These are phyloP conservation scores for Colletotrichum zoysiae DNA, from an alignment of 2,329 filamentous ascomycete genomes.

Conservation along the genomic window DNA sequence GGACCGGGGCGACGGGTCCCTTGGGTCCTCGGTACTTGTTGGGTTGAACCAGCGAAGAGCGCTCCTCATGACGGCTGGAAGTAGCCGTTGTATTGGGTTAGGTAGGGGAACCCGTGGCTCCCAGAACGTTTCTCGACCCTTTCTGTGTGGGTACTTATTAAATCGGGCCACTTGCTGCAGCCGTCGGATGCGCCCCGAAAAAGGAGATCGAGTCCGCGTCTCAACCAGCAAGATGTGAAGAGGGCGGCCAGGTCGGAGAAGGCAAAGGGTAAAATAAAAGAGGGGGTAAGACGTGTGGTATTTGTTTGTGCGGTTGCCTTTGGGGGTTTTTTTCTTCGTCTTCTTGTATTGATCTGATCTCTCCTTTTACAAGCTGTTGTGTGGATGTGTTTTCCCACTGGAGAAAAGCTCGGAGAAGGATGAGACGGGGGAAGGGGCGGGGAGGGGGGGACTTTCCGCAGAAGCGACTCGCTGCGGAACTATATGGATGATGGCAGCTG, in stretches of 20 bases:
- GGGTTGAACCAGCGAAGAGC: conserved; percentile 43
- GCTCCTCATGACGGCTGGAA: conserved; percentile 44
- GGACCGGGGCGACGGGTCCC: conserved; percentile 44
- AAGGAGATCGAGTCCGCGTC: conserved; percentile 42
- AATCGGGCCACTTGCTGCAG: conserved; percentile 41
- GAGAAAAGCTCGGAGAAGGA: conserved; percentile 4
- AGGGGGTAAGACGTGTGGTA: background rate
- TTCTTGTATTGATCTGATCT: background rate
- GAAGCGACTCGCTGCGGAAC: conserved; percentile 11
- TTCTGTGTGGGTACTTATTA: conserved; percentile 43
- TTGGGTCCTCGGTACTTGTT: conserved; percentile 45
- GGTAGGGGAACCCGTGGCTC: conserved; percentile 41
- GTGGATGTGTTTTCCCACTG: background rate
- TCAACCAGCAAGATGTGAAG: conserved; percentile 35
- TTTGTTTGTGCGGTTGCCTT: background rate
- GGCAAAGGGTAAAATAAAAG: conserved; percentile 1
- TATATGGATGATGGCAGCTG: conserved; percentile 5
- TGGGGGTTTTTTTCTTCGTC: background rate
- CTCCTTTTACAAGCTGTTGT: background rate
- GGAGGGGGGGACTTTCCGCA: background rate
- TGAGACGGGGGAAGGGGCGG: background rate
- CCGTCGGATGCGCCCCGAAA: conserved; percentile 40
- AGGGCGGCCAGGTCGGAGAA: background rate
- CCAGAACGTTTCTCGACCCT: conserved; percentile 43
- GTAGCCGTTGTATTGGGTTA: conserved; percentile 41